These are phyloP conservation scores for Irpex sp. DNA, from an alignment of 1,284 basidiomycete genomes.

Conservation along the genomic window DNA sequence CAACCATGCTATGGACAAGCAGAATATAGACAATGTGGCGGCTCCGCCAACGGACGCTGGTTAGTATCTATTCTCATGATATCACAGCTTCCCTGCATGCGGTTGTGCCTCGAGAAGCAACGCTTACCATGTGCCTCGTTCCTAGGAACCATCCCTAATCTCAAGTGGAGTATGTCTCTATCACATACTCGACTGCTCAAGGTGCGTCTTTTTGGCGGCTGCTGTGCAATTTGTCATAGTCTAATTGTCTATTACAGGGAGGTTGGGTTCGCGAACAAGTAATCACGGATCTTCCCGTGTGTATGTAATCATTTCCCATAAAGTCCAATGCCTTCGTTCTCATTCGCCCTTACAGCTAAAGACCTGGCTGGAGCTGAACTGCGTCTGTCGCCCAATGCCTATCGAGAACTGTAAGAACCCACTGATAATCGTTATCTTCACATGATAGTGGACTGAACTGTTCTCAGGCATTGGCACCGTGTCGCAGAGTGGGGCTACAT, in stretches of 20 bases:
- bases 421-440: not conserved
- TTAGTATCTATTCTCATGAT: not conserved
- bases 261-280: conserved; percentile 27
- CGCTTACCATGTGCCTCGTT: conserved; percentile 4
- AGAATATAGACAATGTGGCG: conserved; percentile 26
- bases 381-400: conserved; percentile 32
- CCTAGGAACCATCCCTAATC: conserved; percentile 22
- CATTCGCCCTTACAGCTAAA: conserved; percentile 19
- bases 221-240: not conserved
- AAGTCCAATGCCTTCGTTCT: not conserved
- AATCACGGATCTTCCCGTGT: conserved; percentile 26
- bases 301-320: conserved; percentile 13
- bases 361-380: conserved; percentile 36
- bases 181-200: conserved; percentile 25
- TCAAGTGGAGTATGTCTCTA: conserved; percentile 26
- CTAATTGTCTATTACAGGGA: conserved; percentile 12
- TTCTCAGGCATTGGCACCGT: conserved; percentile 25
- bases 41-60: conserved; percentile 24
- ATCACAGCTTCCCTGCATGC: not conserved
- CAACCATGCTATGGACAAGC: conserved; percentile 22
- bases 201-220: conserved; percentile 7
- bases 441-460: conserved; percentile 1
- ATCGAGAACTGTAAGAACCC: conserved; percentile 23
- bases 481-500: conserved; percentile 28
- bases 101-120: not conserved